These are phyloP conservation scores for Clitopilus hobsonii DNA, from an alignment of 768 basidiomycete species.

Conservation along the genomic window DNA sequence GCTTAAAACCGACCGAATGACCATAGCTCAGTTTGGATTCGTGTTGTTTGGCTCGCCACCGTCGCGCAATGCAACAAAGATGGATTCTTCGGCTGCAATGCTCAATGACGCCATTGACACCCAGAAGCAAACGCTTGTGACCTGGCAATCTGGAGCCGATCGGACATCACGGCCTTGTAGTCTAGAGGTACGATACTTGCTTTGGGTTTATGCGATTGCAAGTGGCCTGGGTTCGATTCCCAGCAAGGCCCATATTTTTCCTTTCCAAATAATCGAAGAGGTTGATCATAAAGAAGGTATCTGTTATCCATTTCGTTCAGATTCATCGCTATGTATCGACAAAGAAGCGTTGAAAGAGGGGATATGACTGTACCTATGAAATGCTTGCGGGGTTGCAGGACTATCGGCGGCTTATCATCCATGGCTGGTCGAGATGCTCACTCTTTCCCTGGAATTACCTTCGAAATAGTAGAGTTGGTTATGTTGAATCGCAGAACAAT, in stretches of 20 bases:
- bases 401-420: no score
- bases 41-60: background rate
- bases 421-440: no score
- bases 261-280: background rate
- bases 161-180: slow-evolving; percentile 20
- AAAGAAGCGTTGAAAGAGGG: no score
- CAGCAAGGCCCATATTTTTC: slow-evolving; percentile 30
- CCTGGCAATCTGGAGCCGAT: background rate
- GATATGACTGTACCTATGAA: no score
- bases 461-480: no score
- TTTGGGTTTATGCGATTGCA: slow-evolving; percentile 36
- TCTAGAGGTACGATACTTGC: slow-evolving; percentile 47
- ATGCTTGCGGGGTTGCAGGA: no score
- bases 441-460: no score
- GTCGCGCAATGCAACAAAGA: background rate
- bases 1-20: background rate
- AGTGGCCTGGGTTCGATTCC: slow-evolving; percentile 50
- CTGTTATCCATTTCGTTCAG: no score
- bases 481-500: no score
- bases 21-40: background rate
- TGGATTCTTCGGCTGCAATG: background rate
- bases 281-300: no score
- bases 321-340: no score
- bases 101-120: background rate
- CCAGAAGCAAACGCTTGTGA: background rate